Evolutionary conservation across 805 yeast genomes (phyloP).

Genomic region (Phaffomyces opuntiae): DNA sequence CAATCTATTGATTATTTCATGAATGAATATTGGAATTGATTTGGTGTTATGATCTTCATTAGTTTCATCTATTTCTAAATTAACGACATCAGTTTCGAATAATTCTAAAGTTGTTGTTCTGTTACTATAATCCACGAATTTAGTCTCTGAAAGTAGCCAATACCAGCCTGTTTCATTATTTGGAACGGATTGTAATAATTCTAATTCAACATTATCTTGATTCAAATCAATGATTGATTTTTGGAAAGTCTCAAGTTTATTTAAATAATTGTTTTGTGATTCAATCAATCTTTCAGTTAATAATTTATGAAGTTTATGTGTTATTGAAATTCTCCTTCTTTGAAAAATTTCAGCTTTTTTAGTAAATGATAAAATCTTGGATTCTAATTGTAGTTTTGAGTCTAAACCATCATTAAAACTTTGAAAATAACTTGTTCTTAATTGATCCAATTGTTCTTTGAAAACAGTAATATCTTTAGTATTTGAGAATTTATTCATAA

Average conservation of each 20-base stretch:
- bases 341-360: conserved; percentile 15
- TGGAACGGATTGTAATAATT: conserved; percentile 5
- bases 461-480: conserved; percentile 6
- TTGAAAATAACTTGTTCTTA: conserved; percentile 7
- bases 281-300: conserved; percentile 8
- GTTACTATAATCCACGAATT: conserved; percentile 6
- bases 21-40: conserved; percentile 17
- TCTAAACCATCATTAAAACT: conserved; percentile 2
- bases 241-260: background rate
- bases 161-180: conserved; percentile 15
- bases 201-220: conserved; percentile 5
- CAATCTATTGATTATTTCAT: conserved; percentile 5
- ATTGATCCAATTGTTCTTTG: conserved; percentile 6
- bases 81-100: conserved; percentile 20
- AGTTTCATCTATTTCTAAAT: conserved; percentile 4
- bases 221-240: background rate
- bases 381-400: conserved; percentile 10
- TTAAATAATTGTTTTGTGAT: conserved; percentile 2
- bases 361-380: conserved; percentile 1
- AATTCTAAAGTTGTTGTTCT: conserved; percentile 3
- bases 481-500: conserved; percentile 10
- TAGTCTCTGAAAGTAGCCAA: conserved; percentile 19
- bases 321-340: conserved; percentile 12
- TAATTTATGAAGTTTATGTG: conserved; percentile 6
- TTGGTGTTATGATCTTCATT: conserved; percentile 8